Evolutionary conservation across 1,139 yeast species (phyloP).

Genomic region (Hansenula anomala): DNA sequence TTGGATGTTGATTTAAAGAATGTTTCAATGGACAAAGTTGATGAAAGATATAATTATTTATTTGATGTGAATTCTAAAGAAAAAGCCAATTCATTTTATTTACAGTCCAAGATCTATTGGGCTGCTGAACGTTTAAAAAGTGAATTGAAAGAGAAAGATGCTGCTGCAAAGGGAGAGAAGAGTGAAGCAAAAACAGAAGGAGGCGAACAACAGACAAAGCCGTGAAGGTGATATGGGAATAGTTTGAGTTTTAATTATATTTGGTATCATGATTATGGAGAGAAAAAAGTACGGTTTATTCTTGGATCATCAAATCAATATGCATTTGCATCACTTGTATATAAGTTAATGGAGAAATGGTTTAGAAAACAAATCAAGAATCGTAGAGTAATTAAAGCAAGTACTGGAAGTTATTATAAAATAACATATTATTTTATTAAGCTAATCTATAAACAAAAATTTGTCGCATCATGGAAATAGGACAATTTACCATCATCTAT

Average conservation of each 20-base stretch:
- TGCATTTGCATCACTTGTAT: neutral
- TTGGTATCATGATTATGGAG: no score
- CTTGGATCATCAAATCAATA: no score
- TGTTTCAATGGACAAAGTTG: constrained; percentile 54
- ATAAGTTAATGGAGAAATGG: neutral
- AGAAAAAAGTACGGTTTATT: no score
- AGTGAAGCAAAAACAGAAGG: constrained; percentile 2
- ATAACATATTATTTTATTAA: no score
- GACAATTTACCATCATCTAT: constrained; percentile 14
- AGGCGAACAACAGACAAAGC: neutral
- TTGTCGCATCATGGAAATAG: constrained; percentile 24
- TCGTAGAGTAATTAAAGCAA: no score
- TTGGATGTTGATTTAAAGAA: constrained; percentile 63
- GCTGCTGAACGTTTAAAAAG: constrained; percentile 36
- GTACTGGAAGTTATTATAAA: no score
- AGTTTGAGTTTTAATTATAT: no score
- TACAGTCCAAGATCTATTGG: constrained; percentile 88
- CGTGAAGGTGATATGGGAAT: neutral
- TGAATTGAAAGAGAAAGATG: constrained; percentile 21
- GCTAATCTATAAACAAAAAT: neutral
- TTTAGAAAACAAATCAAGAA: no score
- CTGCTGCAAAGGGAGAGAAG: constrained; percentile 11
- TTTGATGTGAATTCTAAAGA: constrained; percentile 89
- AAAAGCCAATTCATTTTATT: constrained; percentile 88
- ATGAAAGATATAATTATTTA: constrained; percentile 74